Evolutionary conservation across 2,329 filamentous ascomycete genomes (phyloP), one percentile per base, ranked within the genome.

Genomic region (Penicillium sp.): DNA sequence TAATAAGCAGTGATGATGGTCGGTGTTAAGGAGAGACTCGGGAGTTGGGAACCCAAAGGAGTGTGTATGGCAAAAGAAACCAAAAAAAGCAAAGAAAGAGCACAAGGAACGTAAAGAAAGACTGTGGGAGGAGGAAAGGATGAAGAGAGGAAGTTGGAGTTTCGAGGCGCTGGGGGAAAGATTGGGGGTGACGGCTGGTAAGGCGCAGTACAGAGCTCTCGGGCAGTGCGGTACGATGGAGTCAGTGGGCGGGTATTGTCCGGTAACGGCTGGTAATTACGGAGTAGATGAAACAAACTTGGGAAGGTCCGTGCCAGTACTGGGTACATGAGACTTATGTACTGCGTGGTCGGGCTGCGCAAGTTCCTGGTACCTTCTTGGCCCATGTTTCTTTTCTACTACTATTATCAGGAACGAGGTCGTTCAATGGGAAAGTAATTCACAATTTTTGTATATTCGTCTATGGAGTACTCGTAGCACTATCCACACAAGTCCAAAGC

Each of bases 21-120:
- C 22, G 52, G 49, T 49, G 36, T 58, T 53, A 56, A 63, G 55
- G 57, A 65, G 56, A 56, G 59, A 61, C 53, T 53, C 47, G 48
- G 46, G 46, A 44, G 50, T 43, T 51, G 51, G 48, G 40, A 45
- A 58, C 54, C 48, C 54, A 57, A 56, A 58, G 54, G 54, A 56
- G 41, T 56, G 49, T 49, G 46, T 13, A 50, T 35, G 30, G 39
- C 50, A 53, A 55, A 53, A 52, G 47, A 46, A 49, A 54, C 45
- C 55, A 56, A 47, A 54, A 56, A 56, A 50, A 55, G 41, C 53
- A 54, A 50, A 52, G 49, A 57, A 54, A 51, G 40, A 54, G 47
- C 40, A 3, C 16, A 54, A 53, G 57, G 52, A 56, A 52, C 38
- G 55, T 49, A 37, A 55, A 55, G 52, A 53, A 53, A 46, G 43